Evolutionary conservation across 2,329 filamentous ascomycete genomes (phyloP).

Genomic region (Aotearoamyces nothofagi): DNA sequence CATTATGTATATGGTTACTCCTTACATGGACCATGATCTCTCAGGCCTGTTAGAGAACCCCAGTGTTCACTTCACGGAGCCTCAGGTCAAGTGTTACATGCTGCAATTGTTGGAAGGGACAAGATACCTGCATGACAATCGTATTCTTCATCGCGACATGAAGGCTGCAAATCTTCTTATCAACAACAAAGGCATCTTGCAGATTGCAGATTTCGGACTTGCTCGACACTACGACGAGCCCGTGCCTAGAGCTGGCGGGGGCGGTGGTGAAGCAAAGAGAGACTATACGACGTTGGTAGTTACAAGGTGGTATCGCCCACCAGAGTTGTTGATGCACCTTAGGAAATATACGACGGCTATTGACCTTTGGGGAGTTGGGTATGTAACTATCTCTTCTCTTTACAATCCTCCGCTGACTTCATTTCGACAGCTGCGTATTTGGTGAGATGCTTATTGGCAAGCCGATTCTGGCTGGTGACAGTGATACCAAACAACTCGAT

Average conservation of each 20-base stretch:
- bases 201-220: conserved; percentile 94
- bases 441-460: conserved; percentile 94
- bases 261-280: conserved; percentile 69
- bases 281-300: conserved; percentile 97
- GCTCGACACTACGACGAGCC: conserved; percentile 85
- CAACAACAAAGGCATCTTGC: conserved; percentile 81
- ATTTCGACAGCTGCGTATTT: conserved; percentile 64
- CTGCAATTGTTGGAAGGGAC: conserved; percentile 82
- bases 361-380: conserved; percentile 97
- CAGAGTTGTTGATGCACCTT: conserved; percentile 78
- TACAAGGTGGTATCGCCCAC: conserved; percentile 91
- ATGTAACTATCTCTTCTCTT: no score
- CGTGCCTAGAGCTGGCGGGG: conserved; percentile 58
- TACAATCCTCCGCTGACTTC: no score
- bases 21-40: conserved; percentile 99
- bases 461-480: conserved; percentile 82
- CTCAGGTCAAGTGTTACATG: conserved; percentile 97
- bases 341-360: conserved; percentile 93
- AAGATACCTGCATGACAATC: conserved; percentile 74
- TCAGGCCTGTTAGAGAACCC: conserved; percentile 94
- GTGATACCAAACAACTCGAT: conserved; percentile 77
- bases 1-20: conserved; percentile 97
- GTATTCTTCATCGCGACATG: conserved; percentile 94
- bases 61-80: conserved; percentile 68
- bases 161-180: conserved; percentile 97